Base-by-base conservation (phyloP, 106 monocot genomes). In the Posidonia australis region DNA sequence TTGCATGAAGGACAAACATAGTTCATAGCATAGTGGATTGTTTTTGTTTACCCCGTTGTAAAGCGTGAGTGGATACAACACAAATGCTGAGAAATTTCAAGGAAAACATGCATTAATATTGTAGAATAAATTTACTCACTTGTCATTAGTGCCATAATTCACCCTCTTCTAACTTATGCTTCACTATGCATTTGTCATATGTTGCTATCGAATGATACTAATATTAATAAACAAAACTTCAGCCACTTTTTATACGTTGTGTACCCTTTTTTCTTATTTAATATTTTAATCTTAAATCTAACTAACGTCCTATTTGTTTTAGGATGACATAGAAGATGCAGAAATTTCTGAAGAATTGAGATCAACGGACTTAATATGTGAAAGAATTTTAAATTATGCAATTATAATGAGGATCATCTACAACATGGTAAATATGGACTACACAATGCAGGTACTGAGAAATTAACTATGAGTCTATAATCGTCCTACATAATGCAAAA, bases 391-490 rank as follows among this genome's bases (percentile, higher is more conserved):
- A 24, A 57, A 62, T 59, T 48, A 59, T 64, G 74, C 70, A 13
- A 68, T 47, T 24, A 63, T 77, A 45, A 82, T 82, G 77, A 67
- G 26, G 46, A 62, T 60, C 58, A 56, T 82, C 28, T 72, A 69
- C 31, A 67, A 51, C 12, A 85, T 85, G 84, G 53, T 89, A 25
- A 82, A 72, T 51, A 70, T 77, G 19, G 84, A 89, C 68, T 78
- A 72, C 62, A 64, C 28, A 24, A 85, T 89, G 89, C 89, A 89
- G 89, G 89, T 82, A 70, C 69, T 0, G 6, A 21, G 25, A 24
- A 56, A 49, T 49, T 3, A 16, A 11, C n/a, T 16, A 17, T 2
- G 6, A 13, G 13, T 7, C 13, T 7, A 24, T 56, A 24, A 3
- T 56, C 11, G 10, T 24, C 24, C 26, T 26, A 56, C 13, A 12